Evolutionary conservation across 805 yeast genomes (phyloP).

Genomic region (Starmerella ratchasimensis): DNA sequence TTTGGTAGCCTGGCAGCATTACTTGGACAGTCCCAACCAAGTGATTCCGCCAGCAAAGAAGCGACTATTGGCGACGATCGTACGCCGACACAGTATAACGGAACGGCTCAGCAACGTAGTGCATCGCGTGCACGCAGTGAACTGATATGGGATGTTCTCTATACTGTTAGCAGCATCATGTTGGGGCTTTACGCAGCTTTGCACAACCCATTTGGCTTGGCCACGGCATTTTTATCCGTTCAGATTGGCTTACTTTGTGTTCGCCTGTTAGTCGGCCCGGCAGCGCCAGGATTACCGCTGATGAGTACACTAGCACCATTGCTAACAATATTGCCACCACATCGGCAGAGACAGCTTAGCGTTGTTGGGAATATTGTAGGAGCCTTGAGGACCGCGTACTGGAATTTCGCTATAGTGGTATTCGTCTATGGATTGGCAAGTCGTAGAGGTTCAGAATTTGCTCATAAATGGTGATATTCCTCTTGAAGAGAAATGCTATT

Average conservation of each 20-base stretch:
- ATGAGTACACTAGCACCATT: conserved; percentile 20
- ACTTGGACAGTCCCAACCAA: neutral
- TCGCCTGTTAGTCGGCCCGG: conserved; percentile 20
- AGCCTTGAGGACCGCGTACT: conserved; percentile 15
- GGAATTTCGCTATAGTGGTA: conserved; percentile 22
- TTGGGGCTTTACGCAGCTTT: conserved; percentile 20
- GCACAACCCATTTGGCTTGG: conserved; percentile 15
- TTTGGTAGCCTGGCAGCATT: too few species aligned
- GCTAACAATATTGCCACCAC: conserved; percentile 22
- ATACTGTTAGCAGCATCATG: conserved; percentile 13
- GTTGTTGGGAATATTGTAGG: conserved; percentile 14
- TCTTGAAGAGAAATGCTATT: too few species aligned
- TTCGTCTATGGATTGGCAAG: conserved; percentile 21
- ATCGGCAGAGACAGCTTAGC: conserved; percentile 20
- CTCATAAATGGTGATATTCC: too few species aligned
- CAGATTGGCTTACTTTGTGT: conserved; percentile 20
- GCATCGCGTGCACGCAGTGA: conserved; percentile 3
- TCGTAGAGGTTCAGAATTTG: conserved; percentile 10
- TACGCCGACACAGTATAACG: neutral
- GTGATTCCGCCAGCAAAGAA: neutral
- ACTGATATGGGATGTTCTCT: conserved; percentile 14
- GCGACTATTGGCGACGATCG: neutral
- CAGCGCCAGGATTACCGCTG: conserved; percentile 16
- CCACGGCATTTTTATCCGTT: conserved; percentile 18
- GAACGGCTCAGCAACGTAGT: conserved; percentile 1